phyloP scores from a whole-genome alignment of 2,329 filamentous ascomycete species.

The Aspergillus phoenicis region DNA sequence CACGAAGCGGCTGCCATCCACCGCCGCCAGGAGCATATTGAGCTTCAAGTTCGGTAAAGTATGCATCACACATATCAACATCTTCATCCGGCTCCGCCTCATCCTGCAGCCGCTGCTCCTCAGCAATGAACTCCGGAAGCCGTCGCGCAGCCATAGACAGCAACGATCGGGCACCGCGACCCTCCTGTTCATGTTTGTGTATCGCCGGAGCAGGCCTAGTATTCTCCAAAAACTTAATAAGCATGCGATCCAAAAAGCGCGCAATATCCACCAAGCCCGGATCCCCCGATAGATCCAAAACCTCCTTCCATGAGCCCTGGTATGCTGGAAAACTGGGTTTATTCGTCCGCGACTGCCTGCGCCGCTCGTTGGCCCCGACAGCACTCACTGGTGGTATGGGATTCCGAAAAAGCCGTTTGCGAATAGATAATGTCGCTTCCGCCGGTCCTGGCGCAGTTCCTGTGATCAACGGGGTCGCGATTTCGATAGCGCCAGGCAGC shows the following conservation, averaged over 20 bases:
- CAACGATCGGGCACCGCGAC: slow-evolving; percentile 38
- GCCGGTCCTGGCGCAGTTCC: slow-evolving; percentile 32
- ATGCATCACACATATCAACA: slow-evolving; percentile 44
- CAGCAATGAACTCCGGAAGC: slow-evolving; percentile 42
- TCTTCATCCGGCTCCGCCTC: slow-evolving; percentile 36
- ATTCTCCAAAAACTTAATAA: slow-evolving; percentile 41
- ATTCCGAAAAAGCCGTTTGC: slow-evolving; percentile 25
- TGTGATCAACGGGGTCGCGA: slow-evolving; percentile 46
- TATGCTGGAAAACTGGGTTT: slow-evolving; percentile 32
- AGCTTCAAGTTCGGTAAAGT: slow-evolving; percentile 46
- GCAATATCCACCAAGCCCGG: slow-evolving; percentile 39
- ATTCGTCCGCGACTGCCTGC: slow-evolving; percentile 27
- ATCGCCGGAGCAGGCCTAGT: slow-evolving; percentile 27
- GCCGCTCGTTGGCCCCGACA: slow-evolving; percentile 3
- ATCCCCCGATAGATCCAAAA: slow-evolving; percentile 36
- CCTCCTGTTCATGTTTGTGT: slow-evolving; percentile 1
- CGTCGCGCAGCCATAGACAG: slow-evolving; percentile 40
- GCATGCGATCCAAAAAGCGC: slow-evolving; percentile 36
- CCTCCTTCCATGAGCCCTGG: slow-evolving; percentile 39
- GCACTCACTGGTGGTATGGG: slow-evolving; percentile 11
- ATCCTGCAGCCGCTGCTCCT: slow-evolving; percentile 40
- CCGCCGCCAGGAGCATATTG: slow-evolving; percentile 38
- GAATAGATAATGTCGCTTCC: slow-evolving; percentile 22
- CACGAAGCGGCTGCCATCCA: slow-evolving; percentile 46
- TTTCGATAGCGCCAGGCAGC: slow-evolving; percentile 45